Conservation (phyloP, 2,329 filamentous ascomycete species). For the Colletotrichum echinochloae region DNA sequence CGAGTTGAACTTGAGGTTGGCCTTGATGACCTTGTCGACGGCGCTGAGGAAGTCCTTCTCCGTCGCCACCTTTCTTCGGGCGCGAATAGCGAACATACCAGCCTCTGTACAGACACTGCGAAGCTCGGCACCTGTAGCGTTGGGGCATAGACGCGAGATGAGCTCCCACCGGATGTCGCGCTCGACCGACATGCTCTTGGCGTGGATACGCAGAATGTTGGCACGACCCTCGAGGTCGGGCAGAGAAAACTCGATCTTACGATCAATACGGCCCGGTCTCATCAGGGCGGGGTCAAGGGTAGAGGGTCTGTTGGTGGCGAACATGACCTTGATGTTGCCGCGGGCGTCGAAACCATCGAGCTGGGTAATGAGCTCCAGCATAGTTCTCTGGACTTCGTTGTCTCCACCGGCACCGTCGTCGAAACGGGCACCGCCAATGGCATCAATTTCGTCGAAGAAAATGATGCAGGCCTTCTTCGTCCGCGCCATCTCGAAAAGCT, state of each 20-base stretch:
- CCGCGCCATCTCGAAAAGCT: conserved; percentile 98
- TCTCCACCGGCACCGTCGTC: conserved; percentile 97
- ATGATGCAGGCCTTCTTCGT: conserved; percentile 99
- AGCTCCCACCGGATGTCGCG: conserved; percentile 99
- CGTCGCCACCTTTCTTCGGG: conserved; percentile 94
- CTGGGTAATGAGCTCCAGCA: conserved; percentile 97
- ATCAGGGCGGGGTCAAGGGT: conserved; percentile 97
- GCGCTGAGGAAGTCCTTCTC: conserved; percentile 99
- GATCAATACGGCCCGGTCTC: conserved; percentile 96
- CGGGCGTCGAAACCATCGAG: conserved; percentile 95
- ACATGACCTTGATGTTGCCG: conserved; percentile 99
- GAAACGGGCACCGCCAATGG: conserved; percentile 94
- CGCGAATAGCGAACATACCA: conserved; percentile 97
- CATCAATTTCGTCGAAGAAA: conserved; percentile 99
- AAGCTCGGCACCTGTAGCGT: conserved; percentile 95
- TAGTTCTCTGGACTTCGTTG: conserved; percentile 97
- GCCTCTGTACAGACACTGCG: conserved; percentile 97
- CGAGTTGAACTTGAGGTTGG: conserved; percentile 98
- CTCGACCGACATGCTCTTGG: conserved; percentile 99
- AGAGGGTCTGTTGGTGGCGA: conserved; percentile 95
- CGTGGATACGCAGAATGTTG: conserved; percentile 97
- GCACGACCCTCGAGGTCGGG: conserved; percentile 97
- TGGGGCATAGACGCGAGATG: conserved; percentile 95
- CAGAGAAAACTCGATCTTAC: conserved; percentile 98
- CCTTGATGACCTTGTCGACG: conserved; percentile 99